Conservation (phyloP, 306 rosid genomes). For the Crataegus laevigata region DNA sequence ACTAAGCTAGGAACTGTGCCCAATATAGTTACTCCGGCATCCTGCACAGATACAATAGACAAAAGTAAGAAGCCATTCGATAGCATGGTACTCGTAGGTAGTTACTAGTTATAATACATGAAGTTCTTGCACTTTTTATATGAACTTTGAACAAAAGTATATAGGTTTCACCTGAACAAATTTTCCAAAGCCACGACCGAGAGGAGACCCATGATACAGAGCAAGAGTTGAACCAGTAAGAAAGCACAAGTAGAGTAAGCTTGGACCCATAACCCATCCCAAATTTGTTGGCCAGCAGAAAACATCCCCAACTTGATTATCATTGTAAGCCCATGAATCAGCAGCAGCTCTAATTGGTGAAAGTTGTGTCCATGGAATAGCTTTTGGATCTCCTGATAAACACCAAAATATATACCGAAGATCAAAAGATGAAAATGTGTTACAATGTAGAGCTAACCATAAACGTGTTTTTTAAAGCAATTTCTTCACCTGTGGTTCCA, state of each 20-base stretch:
- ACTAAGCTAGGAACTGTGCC: conserved; percentile 96
- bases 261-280: conserved; percentile 95
- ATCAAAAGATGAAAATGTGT: not conserved
- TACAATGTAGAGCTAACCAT: not conserved
- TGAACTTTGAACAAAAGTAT: not conserved
- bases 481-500: conserved; percentile 78
- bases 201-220: conserved; percentile 93
- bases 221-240: conserved; percentile 80
- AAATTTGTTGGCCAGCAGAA: conserved; percentile 88
- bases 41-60: conserved; percentile 37
- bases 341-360: conserved; percentile 69
- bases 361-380: conserved; percentile 94
- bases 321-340: conserved; percentile 65
- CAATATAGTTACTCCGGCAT: conserved; percentile 75
- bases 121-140: not conserved
- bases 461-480: conserved; percentile 1
- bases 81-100: not conserved
- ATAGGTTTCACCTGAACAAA: conserved; percentile 68
- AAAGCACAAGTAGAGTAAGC: conserved; percentile 56
- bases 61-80: not conserved
- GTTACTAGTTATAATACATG: not conserved
- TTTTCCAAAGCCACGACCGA: conserved; percentile 77
- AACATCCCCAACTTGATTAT: conserved; percentile 59
- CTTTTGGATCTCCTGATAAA: conserved; percentile 83
- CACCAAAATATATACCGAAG: conserved; percentile 4